A percentile compares a stretch with the other conserved stretches of the same genome.
Conservation (phyloP, 305 asterid genomes). For the Fraxinus angustifolia region DNA sequence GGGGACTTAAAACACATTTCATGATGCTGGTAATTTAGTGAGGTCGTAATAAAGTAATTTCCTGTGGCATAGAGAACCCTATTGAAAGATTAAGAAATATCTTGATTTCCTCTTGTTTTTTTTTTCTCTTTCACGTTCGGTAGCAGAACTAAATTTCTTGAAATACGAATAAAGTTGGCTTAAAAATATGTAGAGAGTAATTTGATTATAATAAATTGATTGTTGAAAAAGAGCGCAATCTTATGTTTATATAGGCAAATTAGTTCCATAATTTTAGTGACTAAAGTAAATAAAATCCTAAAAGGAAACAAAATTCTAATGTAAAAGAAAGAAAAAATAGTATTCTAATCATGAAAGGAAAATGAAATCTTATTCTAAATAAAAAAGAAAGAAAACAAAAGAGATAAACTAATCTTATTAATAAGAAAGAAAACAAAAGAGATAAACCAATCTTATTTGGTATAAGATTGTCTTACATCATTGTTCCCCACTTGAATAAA, state of each 20-base stretch:
- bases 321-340: neutral
- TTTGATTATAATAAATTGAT: neutral
- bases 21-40: neutral
- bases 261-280: neutral
- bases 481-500: too few relatives aligned
- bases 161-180: neutral
- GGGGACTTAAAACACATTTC: neutral
- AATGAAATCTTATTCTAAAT: too few relatives aligned
- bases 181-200: neutral
- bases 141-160: neutral
- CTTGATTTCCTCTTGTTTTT: neutral
- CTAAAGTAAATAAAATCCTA: neutral
- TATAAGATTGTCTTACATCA: too few relatives aligned
- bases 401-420: too few relatives aligned
- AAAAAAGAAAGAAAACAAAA: too few relatives aligned
- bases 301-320: too few relatives aligned
- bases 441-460: too few relatives aligned
- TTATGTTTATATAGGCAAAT: neutral
- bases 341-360: neutral
- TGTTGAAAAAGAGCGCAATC: neutral
- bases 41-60: neutral
- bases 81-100: neutral
- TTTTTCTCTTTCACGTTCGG: neutral
- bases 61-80: neutral
- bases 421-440: too few relatives aligned